phyloP scores from a whole-genome alignment of 345 rosid species.

The Gossypium anomalum region DNA sequence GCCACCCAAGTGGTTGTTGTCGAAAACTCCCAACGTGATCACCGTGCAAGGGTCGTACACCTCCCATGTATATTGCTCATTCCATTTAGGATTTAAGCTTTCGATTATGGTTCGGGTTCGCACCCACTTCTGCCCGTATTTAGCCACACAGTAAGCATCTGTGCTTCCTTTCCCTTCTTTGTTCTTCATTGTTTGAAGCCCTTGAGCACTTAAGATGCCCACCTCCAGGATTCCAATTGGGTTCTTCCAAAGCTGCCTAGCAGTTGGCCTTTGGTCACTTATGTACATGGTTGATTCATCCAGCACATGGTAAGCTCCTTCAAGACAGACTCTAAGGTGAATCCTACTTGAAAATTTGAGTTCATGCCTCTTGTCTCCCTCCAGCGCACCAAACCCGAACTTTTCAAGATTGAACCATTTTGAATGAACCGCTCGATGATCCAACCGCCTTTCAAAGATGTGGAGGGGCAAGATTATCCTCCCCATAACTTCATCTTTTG shows the following conservation, averaged over 20 bases:
- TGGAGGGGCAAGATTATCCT: constrained; percentile 51
- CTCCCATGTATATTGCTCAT: constrained; percentile 92
- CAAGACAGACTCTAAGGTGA: constrained; percentile 73
- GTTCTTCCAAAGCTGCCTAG: constrained; percentile 81
- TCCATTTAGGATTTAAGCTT: constrained; percentile 72
- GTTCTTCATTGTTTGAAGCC: constrained; percentile 69
- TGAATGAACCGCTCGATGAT: constrained; percentile 70
- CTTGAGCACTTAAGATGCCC: constrained; percentile 77
- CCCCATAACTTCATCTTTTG: constrained; percentile 78
- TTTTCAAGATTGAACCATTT: constrained; percentile 88
- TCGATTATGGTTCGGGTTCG: constrained; percentile 73
- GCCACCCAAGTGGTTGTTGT: constrained; percentile 72
- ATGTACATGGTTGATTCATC: constrained; percentile 86
- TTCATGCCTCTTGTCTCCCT: constrained; percentile 81
- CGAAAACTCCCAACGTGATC: constrained; percentile 74
- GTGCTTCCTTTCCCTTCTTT: constrained; percentile 58
- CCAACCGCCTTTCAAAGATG: constrained; percentile 65
- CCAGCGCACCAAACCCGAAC: constrained; percentile 69
- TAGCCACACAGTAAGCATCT: constrained; percentile 82
- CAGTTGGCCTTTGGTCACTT: constrained; percentile 82
- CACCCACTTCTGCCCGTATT: constrained; percentile 86
- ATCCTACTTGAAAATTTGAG: constrained; percentile 73
- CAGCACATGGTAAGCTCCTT: constrained; percentile 91
- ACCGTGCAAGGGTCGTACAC: constrained; percentile 81
- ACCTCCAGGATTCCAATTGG: constrained; percentile 86